These are phyloP conservation scores for Vigna radiata DNA, from an alignment of 306 rosid species.

Conservation along the genomic window DNA sequence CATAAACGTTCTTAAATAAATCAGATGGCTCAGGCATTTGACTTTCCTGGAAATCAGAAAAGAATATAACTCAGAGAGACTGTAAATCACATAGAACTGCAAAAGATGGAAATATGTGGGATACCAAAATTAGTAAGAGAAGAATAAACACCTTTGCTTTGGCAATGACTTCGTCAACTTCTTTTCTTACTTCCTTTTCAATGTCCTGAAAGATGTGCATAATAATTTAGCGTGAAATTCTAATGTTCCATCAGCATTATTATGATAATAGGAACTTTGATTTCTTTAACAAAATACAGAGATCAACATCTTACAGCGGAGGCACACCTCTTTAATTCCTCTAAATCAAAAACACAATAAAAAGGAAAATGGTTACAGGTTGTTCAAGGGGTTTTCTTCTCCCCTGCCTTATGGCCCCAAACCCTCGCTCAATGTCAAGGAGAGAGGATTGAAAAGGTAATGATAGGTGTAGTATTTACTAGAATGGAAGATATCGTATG, in stretches of 20 bases:
- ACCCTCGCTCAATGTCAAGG: constrained; percentile 7
- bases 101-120: constrained; percentile 3
- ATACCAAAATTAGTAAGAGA: neutral
- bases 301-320: neutral
- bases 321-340: constrained; percentile 17
- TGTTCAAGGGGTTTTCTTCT: neutral
- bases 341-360: neutral
- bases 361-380: neutral
- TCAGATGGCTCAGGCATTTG: constrained; percentile 74
- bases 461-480: neutral
- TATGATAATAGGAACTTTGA: neutral
- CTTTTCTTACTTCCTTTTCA: constrained; percentile 76
- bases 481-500: neutral
- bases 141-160: constrained; percentile 72
- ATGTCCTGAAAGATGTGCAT: constrained; percentile 58
- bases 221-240: constrained; percentile 10
- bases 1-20: constrained; percentile 68
- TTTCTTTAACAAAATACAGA: neutral
- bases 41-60: constrained; percentile 69
- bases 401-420: neutral
- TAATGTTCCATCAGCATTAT: constrained; percentile 15
- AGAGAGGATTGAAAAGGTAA: neutral
- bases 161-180: constrained; percentile 84
- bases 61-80: constrained; percentile 18
- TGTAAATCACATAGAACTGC: constrained; percentile 20